These are phyloP conservation scores for Fraxinus excelsior DNA, from an alignment of 257 asterid species.

Conservation along the genomic window DNA sequence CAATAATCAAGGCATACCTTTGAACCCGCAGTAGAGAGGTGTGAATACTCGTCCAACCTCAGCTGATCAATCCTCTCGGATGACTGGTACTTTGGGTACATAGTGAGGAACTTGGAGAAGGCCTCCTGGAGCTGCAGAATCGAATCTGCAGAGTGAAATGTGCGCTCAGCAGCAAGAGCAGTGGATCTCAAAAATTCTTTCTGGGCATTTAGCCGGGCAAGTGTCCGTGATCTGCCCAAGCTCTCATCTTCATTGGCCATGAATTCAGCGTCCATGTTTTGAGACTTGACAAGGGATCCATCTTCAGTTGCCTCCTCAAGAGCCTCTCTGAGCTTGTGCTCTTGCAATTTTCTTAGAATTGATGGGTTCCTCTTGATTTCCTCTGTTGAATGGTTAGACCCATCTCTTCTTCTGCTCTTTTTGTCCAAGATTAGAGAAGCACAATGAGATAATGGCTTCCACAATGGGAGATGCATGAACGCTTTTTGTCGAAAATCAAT, in stretches of 20 bases:
- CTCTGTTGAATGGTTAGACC: conserved; percentile 57
- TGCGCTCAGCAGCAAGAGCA: conserved; percentile 90
- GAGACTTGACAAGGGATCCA: conserved; percentile 86
- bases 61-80: conserved; percentile 91
- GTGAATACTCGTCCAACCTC: conserved; percentile 84
- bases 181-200: conserved; percentile 93
- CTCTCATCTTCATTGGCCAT: conserved; percentile 67
- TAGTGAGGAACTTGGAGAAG: conserved; percentile 74
- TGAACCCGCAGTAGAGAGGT: conserved; percentile 57
- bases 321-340: conserved; percentile 89
- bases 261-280: conserved; percentile 69
- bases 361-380: conserved; percentile 73
- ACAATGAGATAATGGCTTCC: conserved; percentile 98
- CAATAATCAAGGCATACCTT: conserved; percentile 98
- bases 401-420: conserved; percentile 82
- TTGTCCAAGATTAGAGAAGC: conserved; percentile 92
- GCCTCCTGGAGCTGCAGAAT: conserved; percentile 75
- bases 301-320: conserved; percentile 98
- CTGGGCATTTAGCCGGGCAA: conserved; percentile 91
- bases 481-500: conserved; percentile 34
- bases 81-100: conserved; percentile 86
- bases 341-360: conserved; percentile 70
- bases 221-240: conserved; percentile 84
- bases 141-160: conserved; percentile 59
- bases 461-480: conserved; percentile 94